Evolutionary conservation across 2,329 filamentous ascomycete species (phyloP), one percentile per base, ranked within the genome.

Genomic region (Pseudogymnoascus pannorum): DNA sequence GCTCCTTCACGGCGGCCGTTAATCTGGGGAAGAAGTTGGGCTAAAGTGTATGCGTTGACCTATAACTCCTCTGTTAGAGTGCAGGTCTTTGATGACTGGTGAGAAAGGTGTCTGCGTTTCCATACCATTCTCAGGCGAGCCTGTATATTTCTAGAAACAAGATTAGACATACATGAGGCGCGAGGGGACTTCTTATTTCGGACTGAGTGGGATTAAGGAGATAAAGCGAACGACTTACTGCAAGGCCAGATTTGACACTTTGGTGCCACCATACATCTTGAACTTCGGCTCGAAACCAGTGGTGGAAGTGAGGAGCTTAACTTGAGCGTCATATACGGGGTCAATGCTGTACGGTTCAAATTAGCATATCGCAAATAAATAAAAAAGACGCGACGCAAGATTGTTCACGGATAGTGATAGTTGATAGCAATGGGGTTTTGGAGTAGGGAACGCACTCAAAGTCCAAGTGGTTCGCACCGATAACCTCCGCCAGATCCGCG

Each of bases 391-490:
- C 18, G 16, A 11, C 9, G 18, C 38, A 42, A 6, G 9, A 1
- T 22, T 14, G 20, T 24, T 2, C 20, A 22, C 11, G 2, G 3
- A 12, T n/a, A 40, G 14, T 22, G 38, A 22, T 16, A 16, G 42
- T 26, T 26, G 6, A 12, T 4, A 48, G 11, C 7, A 29, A 16
- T 24, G 14, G 24, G 7, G 44, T 29, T n/a, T 51, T 8, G 22
- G n/a, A 51, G 29, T 16, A 29, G 24, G 24, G 8, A 18, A 54
- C 44, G n/a, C 14, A 54, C 44, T 91, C 84, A 48, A 91, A 76
- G 68, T 92, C 82, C 3, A 83, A 78, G 70, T 94, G 91, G 68
- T 35, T 58, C 12, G 82, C 78, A 2, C 89, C 89, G 59, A 93
- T 91, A 4, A 76, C 78, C 3, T 76, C 69, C 4, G 80, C 72